Conservation (phyloP, 352 stramenopile genomes). For the Blastocystis sp. region DNA sequence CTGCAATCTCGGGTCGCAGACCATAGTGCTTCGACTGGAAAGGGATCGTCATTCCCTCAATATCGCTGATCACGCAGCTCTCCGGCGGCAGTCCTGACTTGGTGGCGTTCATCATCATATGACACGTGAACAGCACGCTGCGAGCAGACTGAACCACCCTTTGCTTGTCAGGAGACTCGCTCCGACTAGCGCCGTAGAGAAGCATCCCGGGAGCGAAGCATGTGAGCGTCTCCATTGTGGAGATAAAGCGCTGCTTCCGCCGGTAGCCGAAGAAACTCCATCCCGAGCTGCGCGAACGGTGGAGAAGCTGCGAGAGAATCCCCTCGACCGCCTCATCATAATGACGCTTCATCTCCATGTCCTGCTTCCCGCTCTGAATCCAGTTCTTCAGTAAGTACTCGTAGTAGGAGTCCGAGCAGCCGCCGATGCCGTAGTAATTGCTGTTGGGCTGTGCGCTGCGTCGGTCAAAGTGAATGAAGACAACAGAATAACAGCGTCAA, state of each 20-base stretch:
- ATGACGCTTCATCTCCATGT: constrained; percentile 65
- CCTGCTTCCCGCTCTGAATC: constrained; percentile 64
- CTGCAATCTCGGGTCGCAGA: constrained; percentile 71
- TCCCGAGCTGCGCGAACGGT: constrained; percentile 63
- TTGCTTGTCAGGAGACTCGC: constrained; percentile 65
- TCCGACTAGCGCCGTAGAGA: constrained; percentile 65
- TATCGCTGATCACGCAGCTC: constrained; percentile 58
- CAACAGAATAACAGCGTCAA: not conserved
- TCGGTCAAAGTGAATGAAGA: constrained; percentile 6
- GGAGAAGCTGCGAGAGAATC: constrained; percentile 67
- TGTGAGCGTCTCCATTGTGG: constrained; percentile 48
- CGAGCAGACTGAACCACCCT: constrained; percentile 58
- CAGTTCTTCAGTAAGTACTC: constrained; percentile 79
- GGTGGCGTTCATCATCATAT: constrained; percentile 11
- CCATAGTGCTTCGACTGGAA: constrained; percentile 62
- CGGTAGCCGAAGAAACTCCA: constrained; percentile 63
- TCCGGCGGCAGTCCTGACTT: constrained; percentile 59
- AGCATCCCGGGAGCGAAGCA: constrained; percentile 73
- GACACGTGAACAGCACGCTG: constrained; percentile 61
- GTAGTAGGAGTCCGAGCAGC: constrained; percentile 75
- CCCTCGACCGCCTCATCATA: constrained; percentile 70
- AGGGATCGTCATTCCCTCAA: constrained; percentile 62
- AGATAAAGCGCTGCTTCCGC: constrained; percentile 47
- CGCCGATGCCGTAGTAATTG: constrained; percentile 64
- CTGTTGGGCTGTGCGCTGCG: not conserved